Evolutionary conservation across 2,329 filamentous ascomycete species (phyloP), one percentile per base, ranked within the genome.

Genomic region (Macrophomina tecta): DNA sequence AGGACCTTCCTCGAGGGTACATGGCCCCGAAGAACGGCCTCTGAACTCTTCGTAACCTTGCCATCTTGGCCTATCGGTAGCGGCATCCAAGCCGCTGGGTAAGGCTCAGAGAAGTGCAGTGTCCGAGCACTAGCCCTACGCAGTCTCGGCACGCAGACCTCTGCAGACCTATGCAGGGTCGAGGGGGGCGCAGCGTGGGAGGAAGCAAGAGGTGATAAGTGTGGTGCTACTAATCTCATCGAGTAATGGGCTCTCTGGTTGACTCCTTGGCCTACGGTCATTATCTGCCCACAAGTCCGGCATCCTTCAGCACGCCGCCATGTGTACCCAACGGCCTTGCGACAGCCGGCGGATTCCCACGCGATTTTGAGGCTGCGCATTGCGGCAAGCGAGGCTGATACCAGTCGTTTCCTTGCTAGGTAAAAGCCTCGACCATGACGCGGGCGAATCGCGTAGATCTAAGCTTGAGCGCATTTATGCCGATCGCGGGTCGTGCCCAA

Each of bases 381-480:
- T 61, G 40, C 3, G 16, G 23, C 2, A 12, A 23, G 40, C 7
- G 23, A 18, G 38, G 38, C 18, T 38, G 16, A 23, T 8, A 14
- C 32, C 18, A 5, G 36, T 38, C 36, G 36, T 38, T n/a, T 32
- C 28, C 14, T 4, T 16, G 12, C 38, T n/a, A 11, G 11, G 8
- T 12, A 34, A 42, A n/a, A 9, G 36, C 53, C 14, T 28, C 36
- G 14, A 30, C 42, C 40, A 30, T 48, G 40, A 61, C 49, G 23
- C 58, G 36, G n/a, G 58, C 58, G 32, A 45, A 48, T 62, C 58
- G 42, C 9, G 58, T 62, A 62, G 58, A 62, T 49, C 58, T 30
- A 28, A 18, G 58, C 58, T 49, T 48, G 58, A 49, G 32, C 56
- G 14, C 32, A 6, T 40, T 16, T 32, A 16, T 18, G 58, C 18